These are phyloP conservation scores for Aspergillus spinulosporus DNA, from an alignment of 2,329 filamentous ascomycete genomes.

Conservation along the genomic window DNA sequence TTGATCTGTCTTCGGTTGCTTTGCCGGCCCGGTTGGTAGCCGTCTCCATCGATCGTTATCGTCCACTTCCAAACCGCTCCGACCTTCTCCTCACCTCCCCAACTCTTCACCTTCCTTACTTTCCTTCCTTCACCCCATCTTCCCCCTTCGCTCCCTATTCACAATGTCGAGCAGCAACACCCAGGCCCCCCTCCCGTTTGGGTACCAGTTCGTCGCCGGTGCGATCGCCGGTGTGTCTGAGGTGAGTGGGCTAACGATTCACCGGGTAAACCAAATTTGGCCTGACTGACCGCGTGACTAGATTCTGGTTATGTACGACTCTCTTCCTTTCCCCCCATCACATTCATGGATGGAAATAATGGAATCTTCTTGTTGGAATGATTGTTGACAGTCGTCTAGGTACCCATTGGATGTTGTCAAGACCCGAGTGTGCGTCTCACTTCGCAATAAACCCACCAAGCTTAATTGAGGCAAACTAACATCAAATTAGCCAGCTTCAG, in stretches of 20 bases:
- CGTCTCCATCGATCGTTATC: not conserved
- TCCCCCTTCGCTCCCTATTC: constrained; percentile 24
- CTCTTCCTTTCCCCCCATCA: not conserved
- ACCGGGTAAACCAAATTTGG: constrained; percentile 20
- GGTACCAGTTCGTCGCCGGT: constrained; percentile 94
- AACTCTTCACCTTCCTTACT: constrained; percentile 18
- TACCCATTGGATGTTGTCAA: constrained; percentile 99
- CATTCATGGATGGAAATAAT: not conserved
- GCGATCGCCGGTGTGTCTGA: constrained; percentile 98
- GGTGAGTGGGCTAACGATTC: constrained; percentile 55
- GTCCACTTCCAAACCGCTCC: not conserved
- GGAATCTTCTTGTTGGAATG: not conserved
- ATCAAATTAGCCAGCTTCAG: constrained; percentile 71
- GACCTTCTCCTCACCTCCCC: constrained; percentile 15
- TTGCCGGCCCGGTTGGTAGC: constrained; percentile 3
- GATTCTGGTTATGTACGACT: constrained; percentile 80
- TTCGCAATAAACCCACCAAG: not conserved
- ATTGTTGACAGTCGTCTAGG: constrained; percentile 53
- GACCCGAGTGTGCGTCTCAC: constrained; percentile 77
- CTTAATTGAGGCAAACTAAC: constrained; percentile 10
- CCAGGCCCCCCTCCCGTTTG: constrained; percentile 79
- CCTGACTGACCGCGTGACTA: constrained; percentile 38
- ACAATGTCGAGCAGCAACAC: constrained; percentile 61
- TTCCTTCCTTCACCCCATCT: constrained; percentile 10
- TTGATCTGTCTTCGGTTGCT: constrained; percentile 5